These are phyloP conservation scores for Lodderomyces theae DNA, from an alignment of 1,139 yeast genomes.

Conservation along the genomic window DNA sequence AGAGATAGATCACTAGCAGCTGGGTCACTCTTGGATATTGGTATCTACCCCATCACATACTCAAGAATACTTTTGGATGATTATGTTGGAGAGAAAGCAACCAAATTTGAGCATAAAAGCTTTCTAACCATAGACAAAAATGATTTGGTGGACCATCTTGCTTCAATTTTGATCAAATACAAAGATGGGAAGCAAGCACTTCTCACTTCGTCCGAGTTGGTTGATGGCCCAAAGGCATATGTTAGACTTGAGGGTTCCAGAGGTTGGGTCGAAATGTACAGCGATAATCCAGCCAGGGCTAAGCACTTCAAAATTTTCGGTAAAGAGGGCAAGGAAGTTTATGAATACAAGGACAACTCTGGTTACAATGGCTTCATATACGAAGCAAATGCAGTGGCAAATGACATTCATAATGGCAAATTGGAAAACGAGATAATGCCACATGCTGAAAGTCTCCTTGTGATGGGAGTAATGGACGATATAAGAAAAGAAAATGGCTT, in stretches of 20 bases:
- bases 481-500: slow-evolving; percentile 41
- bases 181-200: slow-evolving; percentile 36
- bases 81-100: slow-evolving; percentile 25
- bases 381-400: slow-evolving; percentile 52
- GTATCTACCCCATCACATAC: slow-evolving; percentile 56
- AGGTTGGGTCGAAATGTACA: slow-evolving; percentile 35
- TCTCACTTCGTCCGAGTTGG: slow-evolving; percentile 31
- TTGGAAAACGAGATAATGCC: slow-evolving; percentile 37
- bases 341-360: slow-evolving; percentile 27
- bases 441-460: slow-evolving; percentile 41
- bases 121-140: slow-evolving; percentile 29
- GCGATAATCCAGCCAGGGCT: slow-evolving; percentile 34
- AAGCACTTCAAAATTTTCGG: slow-evolving; percentile 28
- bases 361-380: slow-evolving; percentile 45
- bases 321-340: slow-evolving; percentile 20
- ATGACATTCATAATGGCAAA: slow-evolving; percentile 36
- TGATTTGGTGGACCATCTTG: slow-evolving; percentile 36
- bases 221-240: slow-evolving; percentile 30
- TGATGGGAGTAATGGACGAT: slow-evolving; percentile 45
- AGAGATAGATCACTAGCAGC: slow-evolving; percentile 52
- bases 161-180: slow-evolving; percentile 34
- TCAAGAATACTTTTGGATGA: slow-evolving; percentile 39
- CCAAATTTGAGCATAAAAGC: slow-evolving; percentile 29
- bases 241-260: slow-evolving; percentile 38
- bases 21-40: slow-evolving; percentile 60